phyloP scores from a whole-genome alignment of 306 rosid species.

The Leucaena leucocephala region DNA sequence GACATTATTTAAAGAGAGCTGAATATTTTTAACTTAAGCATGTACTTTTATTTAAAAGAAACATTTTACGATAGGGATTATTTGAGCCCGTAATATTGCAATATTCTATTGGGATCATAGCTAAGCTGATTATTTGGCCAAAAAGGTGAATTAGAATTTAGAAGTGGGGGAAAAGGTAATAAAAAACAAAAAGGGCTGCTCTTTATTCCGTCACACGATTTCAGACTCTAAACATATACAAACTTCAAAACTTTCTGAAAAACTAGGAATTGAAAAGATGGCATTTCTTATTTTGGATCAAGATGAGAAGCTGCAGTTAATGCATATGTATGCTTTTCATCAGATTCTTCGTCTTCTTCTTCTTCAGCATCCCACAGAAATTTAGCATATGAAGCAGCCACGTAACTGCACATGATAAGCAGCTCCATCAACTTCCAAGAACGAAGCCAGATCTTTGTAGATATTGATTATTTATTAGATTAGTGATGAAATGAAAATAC shows the following conservation, averaged over 20 bases:
- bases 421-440: slow-evolving; percentile 14
- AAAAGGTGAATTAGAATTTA: neutral
- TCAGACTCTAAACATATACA: neutral
- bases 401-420: slow-evolving; percentile 55
- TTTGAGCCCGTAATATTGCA: neutral
- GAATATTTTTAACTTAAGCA: neutral
- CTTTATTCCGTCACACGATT: neutral
- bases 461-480: neutral
- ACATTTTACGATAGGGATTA: neutral
- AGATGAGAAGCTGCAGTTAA: slow-evolving; percentile 51
- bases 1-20: neutral
- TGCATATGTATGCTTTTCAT: slow-evolving; percentile 31
- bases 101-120: neutral
- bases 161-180: neutral
- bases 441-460: neutral
- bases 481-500: too few relatives aligned
- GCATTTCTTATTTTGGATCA: neutral
- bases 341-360: slow-evolving; percentile 52
- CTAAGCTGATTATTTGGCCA: neutral
- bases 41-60: neutral
- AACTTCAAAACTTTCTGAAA: neutral
- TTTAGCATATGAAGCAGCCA: slow-evolving; percentile 72
- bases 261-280: neutral
- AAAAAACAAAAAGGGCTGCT: neutral
- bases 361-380: slow-evolving; percentile 84